These are phyloP conservation scores for Lachnellula subtilissima DNA, from an alignment of 2,329 filamentous ascomycete genomes.

Conservation along the genomic window DNA sequence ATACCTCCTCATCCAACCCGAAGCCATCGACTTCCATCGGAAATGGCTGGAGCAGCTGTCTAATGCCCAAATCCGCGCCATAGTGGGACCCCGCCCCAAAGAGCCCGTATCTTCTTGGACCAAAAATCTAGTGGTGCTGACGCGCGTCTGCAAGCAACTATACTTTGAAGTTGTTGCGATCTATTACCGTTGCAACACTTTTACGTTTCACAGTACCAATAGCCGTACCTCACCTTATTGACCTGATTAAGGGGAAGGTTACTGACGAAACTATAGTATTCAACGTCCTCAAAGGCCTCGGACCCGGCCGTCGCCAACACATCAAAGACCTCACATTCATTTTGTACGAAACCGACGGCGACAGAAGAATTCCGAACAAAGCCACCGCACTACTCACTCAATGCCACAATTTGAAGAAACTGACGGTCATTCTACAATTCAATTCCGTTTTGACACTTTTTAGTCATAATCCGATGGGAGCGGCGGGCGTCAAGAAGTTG, in stretches of 20 bases:
- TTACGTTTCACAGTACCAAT: neutral
- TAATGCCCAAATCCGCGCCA: neutral
- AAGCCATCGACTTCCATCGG: neutral
- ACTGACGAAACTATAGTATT: neutral
- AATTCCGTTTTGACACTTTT: neutral
- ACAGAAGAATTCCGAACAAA: neutral
- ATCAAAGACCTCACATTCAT: neutral
- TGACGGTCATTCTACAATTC: neutral
- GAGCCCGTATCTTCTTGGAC: neutral
- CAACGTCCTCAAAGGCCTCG: neutral
- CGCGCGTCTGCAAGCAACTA: neutral
- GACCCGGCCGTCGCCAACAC: neutral
- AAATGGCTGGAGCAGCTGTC: neutral
- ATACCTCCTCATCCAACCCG: neutral
- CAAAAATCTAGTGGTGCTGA: neutral
- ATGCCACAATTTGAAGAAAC: neutral
- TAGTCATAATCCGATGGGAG: neutral
- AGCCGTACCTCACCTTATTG: neutral
- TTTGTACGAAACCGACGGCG: neutral
- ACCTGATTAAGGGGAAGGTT: neutral
- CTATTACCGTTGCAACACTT: neutral
- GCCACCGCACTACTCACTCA: neutral
- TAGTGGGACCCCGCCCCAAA: too few species aligned
- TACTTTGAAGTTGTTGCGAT: neutral
- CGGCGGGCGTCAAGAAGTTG: neutral